A percentile compares a stretch with the other conserved stretches of the same genome.
Conservation (phyloP, 345 rosid genomes). For the Cochlearia excelsa region DNA sequence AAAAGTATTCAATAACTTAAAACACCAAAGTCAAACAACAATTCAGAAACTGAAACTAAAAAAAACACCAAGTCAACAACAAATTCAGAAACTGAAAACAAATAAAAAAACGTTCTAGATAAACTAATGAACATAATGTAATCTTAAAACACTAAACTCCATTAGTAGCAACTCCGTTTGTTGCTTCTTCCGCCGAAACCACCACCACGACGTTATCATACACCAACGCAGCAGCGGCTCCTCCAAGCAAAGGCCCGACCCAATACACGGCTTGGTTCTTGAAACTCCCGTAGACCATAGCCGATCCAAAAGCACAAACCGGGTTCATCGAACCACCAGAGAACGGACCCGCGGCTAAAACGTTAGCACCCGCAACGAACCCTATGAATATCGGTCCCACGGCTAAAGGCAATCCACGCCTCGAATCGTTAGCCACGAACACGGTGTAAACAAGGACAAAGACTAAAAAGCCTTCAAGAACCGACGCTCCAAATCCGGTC, state of each 20-base stretch:
- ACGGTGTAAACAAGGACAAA: constrained; percentile 73
- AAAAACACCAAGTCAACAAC: too few species aligned
- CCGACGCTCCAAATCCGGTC: constrained; percentile 90
- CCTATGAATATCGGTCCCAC: constrained; percentile 63
- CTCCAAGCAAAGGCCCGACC: constrained; percentile 89
- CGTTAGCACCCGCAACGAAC: constrained; percentile 56
- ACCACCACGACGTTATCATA: constrained; percentile 51
- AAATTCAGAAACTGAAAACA: too few species aligned
- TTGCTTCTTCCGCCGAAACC: constrained; percentile 32
- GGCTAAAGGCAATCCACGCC: constrained; percentile 42
- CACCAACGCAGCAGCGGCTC: constrained; percentile 62
- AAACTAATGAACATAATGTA: too few species aligned
- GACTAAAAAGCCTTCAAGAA: constrained; percentile 70
- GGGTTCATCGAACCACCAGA: constrained; percentile 96
- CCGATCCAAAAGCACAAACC: constrained; percentile 75
- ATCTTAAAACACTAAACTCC: too few species aligned
- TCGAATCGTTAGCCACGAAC: constrained; percentile 55
- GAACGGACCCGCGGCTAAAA: constrained; percentile 71
- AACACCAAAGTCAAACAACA: too few species aligned
- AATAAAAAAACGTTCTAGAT: too few species aligned
- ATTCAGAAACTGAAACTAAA: too few species aligned
- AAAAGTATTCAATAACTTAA: too few species aligned
- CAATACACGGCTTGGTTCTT: constrained; percentile 90
- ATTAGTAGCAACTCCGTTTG: too few species aligned
- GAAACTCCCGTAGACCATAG: constrained; percentile 62